Base-by-base conservation (phyloP, 2,329 filamentous ascomycete species). In the Stemphylium lycopersici region DNA sequence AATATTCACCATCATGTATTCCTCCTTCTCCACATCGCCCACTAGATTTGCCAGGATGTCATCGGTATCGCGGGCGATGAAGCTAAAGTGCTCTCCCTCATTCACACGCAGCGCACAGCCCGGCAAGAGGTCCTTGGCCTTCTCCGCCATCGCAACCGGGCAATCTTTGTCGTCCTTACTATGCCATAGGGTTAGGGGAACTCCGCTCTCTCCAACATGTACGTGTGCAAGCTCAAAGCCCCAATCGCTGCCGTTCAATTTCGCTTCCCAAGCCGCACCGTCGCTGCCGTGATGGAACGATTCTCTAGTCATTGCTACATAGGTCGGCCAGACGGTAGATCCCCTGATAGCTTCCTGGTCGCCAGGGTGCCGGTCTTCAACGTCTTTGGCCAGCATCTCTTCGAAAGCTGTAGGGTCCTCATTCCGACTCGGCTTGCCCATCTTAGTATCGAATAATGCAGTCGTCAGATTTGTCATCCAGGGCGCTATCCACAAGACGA, bases 131-230 rank as follows among this genome's bases (percentile, higher is more conserved):
- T 62, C 59, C 11, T 61, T 56, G 1, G 71, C 70, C 44, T 65
- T 68, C 24, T 52, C 45, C 3, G 59, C 64, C 68, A 67, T 69
- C 11, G 46, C 41, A 18, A 60, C 56, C 7, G 71, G 67, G 22
- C 61, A 66, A 31, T 69, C 65, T 15, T 60, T 50, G 49, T 76
- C 73, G n/a, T 67, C 57, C 3, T 45, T 55, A 0, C 71, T 72
- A 61, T 75, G 73, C 72, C 72, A 76, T 10, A 76, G 32, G 3
- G 66, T 66, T 33, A 73, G 55, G 2, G 61, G 51, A 11, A 68
- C 48, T 1, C 55, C 59, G 3, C 48, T 38, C 8, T 62, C 58
- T 11, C 60, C 65, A 18, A 65, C 55, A 24, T 55, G 42, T 26
- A 75, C 49, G 2, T 72, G 62, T 15, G 61, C 52, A 18, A 75